Evolutionary conservation across 441 rosid species (phyloP), one percentile per base, ranked within the genome.

Genomic region (Dalechampia spathulata): DNA sequence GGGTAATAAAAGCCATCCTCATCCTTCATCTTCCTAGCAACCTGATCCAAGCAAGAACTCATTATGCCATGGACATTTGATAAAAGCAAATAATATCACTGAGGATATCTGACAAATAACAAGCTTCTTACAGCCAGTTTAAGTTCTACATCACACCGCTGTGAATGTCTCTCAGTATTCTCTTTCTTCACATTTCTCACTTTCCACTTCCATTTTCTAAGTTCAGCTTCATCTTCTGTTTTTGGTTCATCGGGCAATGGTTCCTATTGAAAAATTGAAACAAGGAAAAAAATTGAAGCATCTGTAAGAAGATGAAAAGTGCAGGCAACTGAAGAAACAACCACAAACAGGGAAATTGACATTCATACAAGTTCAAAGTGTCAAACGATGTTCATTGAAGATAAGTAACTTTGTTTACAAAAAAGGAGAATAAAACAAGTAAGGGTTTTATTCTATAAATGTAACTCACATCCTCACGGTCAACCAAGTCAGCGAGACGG

Each of bases 1-100:
- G 97, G 97, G 59, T 86, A 94, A 70, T 87, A 90, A 61, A 90
- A 94, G 64, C 95, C 95, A 47, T 80, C 94, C 76, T 90, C 99
- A 43, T 84, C 88, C 78, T 80, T 94, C 90, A 94, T 75, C 69
- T 83, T 87, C 56, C 95, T 79, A 59, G 99, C 92, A 63, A 94
- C 97, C 99, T 94, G 80, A 58, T 72, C 83, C 63, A 65, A 67
- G 55, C 40, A 60, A 54, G 63, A 44, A 52, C 61, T 66, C 48
- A 70, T 59, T 57, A 65, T 26, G 58, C 52, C 57, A 64, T 30
- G 40, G 49, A 70, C n/a, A 14, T 36, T 40, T 38, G 15, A 34
- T 28, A 61, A 68, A 28, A 55, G 27, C 59, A 71, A 55, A 60
- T 40, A 51, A 59, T 40, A 55, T 36, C 49, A 50, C 21, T 42